Conservation (phyloP, 2,329 filamentous ascomycete genomes). For the Gremmenia infestans region DNA sequence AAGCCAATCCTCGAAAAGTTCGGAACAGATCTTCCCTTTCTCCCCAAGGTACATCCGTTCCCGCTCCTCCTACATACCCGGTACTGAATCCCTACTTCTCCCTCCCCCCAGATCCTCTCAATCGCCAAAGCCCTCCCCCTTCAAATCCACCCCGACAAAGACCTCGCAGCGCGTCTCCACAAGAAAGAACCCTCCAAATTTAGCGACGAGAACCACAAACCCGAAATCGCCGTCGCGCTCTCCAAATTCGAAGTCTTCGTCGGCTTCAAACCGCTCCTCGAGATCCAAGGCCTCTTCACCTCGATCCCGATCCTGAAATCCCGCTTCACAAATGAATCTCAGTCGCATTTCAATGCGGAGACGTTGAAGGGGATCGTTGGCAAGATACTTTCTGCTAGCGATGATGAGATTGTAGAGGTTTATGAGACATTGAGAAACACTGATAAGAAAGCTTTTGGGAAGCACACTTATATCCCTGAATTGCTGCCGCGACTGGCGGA, state of each 20-base stretch:
- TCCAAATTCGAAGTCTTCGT: constrained; percentile 70
- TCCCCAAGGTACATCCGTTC: constrained; percentile 53
- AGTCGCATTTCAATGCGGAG: constrained; percentile 49
- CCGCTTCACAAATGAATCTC: constrained; percentile 15
- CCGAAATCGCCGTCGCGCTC: constrained; percentile 71
- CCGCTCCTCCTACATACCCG: not conserved
- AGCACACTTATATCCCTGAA: constrained; percentile 54
- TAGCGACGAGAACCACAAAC: constrained; percentile 71
- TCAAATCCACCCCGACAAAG: constrained; percentile 70
- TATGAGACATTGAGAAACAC: constrained; percentile 47
- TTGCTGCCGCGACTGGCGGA: constrained; percentile 58
- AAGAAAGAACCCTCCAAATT: constrained; percentile 59
- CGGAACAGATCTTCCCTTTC: constrained; percentile 62
- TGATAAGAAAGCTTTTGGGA: constrained; percentile 42
- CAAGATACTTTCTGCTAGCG: constrained; percentile 42
- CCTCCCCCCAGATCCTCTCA: constrained; percentile 53
- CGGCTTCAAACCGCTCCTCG: constrained; percentile 62
- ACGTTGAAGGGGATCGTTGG: constrained; percentile 47
- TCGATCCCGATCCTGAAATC: constrained; percentile 19
- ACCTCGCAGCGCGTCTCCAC: constrained; percentile 60
- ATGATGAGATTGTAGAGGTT: constrained; percentile 37
- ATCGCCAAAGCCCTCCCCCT: constrained; percentile 71
- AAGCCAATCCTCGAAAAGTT: constrained; percentile 55
- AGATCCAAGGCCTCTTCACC: constrained; percentile 54
- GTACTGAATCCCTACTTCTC: not conserved